Base-by-base conservation (phyloP, 2,329 filamentous ascomycete species). In the Ophiostoma quercus region DNA sequence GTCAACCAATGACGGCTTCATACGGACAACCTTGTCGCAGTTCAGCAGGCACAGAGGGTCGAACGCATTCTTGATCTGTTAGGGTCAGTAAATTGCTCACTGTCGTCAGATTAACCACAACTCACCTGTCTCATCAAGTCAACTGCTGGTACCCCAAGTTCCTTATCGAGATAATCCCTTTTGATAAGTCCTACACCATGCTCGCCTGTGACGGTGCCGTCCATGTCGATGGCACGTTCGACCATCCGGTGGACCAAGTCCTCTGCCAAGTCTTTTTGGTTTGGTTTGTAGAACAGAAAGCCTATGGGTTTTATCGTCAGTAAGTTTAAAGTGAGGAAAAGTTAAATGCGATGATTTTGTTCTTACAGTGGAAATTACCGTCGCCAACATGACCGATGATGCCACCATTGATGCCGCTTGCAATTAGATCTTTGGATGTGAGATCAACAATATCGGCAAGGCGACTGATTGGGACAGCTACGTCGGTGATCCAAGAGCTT, bases 131-230 rank as follows among this genome's bases (percentile, higher is more conserved):
- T 85, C 92, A 95, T 95, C 32, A 90, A 83, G 80, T 94, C 91
- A 8, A 95, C 91, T 0, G 91, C 92, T 12, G 80, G 82, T 77
- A 87, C 82, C 12, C 91, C 91, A 54, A 95, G 82, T 79, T 95
- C 92, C 76, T 94, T 90, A 8, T 87, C 84, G 57, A 95, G 83
- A 76, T 94, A 94, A 77, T 95, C 92, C 74, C 92, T 84, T 85
- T 96, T 96, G 70, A 94, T 90, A 66, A 96, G 81, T 7, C 92
- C 92, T 68, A 95, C 89, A 60, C 92, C 92, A 78, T 96, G 92
- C 79, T 96, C 92, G 69, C 92, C 92, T 16, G 92, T 94, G 0
- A 93, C 91, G 0, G 92, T 95, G 8, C 92, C 92, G 79, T 95
- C 92, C 81, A 93, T 85, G 80, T 92, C 90, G 67, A 96, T 88